Evolutionary conservation across 176 grass and related monocot species (phyloP).

Genomic region (Otatea glauca): DNA sequence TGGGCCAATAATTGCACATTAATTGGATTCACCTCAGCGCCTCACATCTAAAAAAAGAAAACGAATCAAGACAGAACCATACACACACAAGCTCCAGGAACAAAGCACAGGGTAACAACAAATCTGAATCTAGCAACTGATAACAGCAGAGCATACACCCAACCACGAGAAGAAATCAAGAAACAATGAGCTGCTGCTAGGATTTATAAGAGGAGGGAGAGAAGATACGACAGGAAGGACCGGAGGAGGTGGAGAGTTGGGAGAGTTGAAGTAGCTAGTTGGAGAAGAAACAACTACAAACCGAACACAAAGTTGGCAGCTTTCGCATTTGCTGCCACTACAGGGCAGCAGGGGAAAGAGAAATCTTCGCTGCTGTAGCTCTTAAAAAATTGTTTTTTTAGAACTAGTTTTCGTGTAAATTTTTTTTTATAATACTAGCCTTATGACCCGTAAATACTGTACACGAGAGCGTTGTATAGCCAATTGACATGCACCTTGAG

Average conservation of each 20-base stretch:
- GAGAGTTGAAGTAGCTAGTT: background rate
- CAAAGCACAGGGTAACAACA: background rate
- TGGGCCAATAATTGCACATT: conserved; percentile 47
- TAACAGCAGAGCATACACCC: background rate
- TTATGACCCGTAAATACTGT: too few relatives aligned
- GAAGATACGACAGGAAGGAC: background rate
- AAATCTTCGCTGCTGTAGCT: too few relatives aligned
- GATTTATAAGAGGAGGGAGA: background rate
- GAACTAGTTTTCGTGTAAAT: too few relatives aligned
- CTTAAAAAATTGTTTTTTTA: too few relatives aligned
- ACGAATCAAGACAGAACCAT: conserved; percentile 4
- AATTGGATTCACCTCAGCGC: conserved; percentile 13
- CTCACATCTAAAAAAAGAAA: background rate
- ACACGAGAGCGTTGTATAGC: too few relatives aligned
- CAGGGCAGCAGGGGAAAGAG: background rate
- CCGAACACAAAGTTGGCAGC: conserved; percentile 49
- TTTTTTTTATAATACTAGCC: too few relatives aligned
- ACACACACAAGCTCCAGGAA: background rate
- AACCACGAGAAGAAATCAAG: background rate
- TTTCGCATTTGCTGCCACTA: conserved; percentile 44
- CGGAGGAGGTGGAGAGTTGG: background rate
- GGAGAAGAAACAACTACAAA: conserved; percentile 34
- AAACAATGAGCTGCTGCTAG: conserved; percentile 16
- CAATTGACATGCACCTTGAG: too few relatives aligned
- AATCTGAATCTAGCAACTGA: conserved; percentile 50